A percentile compares a stretch with the other conserved stretches of the same genome.
Evolutionary conservation across 768 basidiomycete species (phyloP).

Genomic region (Suillus tomentosus): DNA sequence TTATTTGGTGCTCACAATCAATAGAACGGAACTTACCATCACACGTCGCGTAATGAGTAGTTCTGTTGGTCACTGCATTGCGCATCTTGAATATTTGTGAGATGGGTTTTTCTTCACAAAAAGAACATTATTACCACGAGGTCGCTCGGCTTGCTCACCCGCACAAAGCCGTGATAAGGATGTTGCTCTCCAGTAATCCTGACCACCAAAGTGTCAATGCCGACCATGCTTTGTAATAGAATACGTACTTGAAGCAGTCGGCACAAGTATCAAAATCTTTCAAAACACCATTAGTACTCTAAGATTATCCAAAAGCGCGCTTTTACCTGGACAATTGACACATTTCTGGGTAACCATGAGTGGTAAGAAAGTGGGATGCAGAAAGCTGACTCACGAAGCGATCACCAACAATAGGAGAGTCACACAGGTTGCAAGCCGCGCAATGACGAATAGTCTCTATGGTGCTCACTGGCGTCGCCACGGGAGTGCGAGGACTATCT

Average conservation of each 20-base stretch:
- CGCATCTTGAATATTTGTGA: conserved; percentile 29
- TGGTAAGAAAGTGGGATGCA: conserved; percentile 7
- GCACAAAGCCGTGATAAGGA: conserved; percentile 74
- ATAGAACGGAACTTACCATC: conserved; percentile 38
- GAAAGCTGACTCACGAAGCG: conserved; percentile 60
- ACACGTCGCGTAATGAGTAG: conserved; percentile 60
- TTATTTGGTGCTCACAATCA: no score
- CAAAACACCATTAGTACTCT: conserved; percentile 12
- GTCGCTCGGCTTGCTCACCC: conserved; percentile 52
- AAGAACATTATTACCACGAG: conserved; percentile 52
- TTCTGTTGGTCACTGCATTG: conserved; percentile 22
- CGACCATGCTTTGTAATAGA: background rate
- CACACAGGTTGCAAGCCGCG: conserved; percentile 79
- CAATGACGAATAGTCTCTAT: conserved; percentile 48
- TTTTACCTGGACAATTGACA: conserved; percentile 57
- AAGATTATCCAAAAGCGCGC: background rate
- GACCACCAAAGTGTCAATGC: conserved; percentile 7
- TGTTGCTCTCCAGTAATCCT: conserved; percentile 76
- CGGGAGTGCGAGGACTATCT: background rate
- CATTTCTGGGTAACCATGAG: conserved; percentile 63
- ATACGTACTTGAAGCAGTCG: conserved; percentile 63
- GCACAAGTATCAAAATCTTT: conserved; percentile 77
- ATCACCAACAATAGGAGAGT: conserved; percentile 64
- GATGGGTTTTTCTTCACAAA: background rate
- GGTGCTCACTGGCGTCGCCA: background rate